phyloP scores from a whole-genome alignment of 805 yeast genomes.

The Komagataella ulmi region DNA sequence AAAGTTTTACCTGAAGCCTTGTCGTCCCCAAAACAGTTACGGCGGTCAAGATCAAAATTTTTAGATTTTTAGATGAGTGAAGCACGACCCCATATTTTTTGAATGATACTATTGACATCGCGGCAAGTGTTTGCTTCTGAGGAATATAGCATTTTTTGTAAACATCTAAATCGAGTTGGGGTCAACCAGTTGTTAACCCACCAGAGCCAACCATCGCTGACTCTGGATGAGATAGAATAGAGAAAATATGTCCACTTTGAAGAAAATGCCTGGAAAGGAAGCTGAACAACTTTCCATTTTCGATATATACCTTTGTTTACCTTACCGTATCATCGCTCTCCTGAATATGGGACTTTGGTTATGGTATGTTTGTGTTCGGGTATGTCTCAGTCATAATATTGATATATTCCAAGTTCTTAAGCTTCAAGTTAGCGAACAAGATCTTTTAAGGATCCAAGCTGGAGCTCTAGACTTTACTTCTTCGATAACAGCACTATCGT shows the following conservation, averaged over 20 bases:
- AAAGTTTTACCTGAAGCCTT: neutral
- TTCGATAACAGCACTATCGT: conserved; percentile 14
- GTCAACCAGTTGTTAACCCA: neutral
- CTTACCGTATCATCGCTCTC: conserved; percentile 35
- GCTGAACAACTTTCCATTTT: conserved; percentile 6
- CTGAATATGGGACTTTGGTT: conserved; percentile 35
- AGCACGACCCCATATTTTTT: neutral
- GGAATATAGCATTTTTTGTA: neutral
- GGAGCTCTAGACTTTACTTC: conserved; percentile 14
- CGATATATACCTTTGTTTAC: conserved; percentile 28
- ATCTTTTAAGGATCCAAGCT: conserved; percentile 1
- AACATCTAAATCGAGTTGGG: neutral
- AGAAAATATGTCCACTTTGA: neutral
- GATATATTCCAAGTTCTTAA: conserved; percentile 32
- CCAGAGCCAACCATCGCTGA: neutral
- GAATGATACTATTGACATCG: neutral
- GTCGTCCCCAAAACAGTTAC: neutral
- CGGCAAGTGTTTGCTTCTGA: neutral
- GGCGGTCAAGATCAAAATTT: neutral
- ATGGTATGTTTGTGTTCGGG: conserved; percentile 34
- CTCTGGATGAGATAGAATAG: neutral
- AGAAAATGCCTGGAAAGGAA: neutral
- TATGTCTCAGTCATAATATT: conserved; percentile 23
- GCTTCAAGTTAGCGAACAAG: conserved; percentile 8
- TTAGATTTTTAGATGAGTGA: neutral